Conservation (phyloP, 176 grass and related monocot genomes). For the Oropetium thomaeum region DNA sequence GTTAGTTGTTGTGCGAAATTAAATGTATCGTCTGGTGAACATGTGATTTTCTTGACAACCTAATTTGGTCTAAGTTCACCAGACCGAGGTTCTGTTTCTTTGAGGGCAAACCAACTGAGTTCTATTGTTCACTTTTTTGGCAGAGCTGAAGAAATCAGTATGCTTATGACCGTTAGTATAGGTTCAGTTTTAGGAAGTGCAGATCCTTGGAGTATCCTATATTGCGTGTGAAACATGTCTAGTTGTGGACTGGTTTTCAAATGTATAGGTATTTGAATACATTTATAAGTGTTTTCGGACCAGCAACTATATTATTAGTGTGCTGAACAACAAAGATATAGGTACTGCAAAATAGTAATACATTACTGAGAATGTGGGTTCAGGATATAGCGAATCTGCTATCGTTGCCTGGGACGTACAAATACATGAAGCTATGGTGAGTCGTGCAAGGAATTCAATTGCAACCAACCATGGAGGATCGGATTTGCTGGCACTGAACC, state of each 20-base stretch:
- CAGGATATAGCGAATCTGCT: no score
- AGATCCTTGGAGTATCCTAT: background rate
- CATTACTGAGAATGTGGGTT: background rate
- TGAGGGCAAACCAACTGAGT: background rate
- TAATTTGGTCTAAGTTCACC: background rate
- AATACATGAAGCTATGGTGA: no score
- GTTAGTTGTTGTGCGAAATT: background rate
- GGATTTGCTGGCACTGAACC: no score
- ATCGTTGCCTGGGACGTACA: no score
- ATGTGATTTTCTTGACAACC: background rate
- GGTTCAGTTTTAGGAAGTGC: constrained; percentile 17
- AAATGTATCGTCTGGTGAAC: background rate
- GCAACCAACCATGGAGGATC: no score
- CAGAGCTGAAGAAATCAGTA: background rate
- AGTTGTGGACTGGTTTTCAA: background rate
- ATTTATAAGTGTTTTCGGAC: background rate
- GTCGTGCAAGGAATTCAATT: no score
- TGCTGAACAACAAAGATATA: background rate
- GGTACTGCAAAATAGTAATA: background rate
- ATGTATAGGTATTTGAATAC: background rate
- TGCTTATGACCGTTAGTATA: background rate
- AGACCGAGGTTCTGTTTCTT: no score
- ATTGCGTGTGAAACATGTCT: background rate
- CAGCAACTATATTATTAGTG: background rate
- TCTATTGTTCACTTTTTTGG: background rate